Evolutionary conservation across 805 yeast genomes (phyloP).

Genomic region (Cyberlindnera xylosilytica): DNA sequence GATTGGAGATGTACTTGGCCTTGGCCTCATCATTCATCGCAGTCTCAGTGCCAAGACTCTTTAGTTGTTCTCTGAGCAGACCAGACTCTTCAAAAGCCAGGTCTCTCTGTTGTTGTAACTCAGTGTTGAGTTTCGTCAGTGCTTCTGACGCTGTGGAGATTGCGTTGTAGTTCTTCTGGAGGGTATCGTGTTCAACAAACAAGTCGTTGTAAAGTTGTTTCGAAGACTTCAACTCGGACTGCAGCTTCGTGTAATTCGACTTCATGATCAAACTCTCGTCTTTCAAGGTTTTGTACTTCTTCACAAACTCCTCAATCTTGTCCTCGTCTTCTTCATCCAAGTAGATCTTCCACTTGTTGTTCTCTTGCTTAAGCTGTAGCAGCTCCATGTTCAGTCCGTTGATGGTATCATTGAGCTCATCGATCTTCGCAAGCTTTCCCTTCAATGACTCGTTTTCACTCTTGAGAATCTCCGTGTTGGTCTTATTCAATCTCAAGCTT

Average conservation of each 20-base stretch:
- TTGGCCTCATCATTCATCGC: slow-evolving; percentile 22
- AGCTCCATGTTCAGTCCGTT: slow-evolving; percentile 50
- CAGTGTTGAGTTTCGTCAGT: slow-evolving; percentile 33
- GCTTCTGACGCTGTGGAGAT: slow-evolving; percentile 27
- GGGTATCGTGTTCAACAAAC: slow-evolving; percentile 36
- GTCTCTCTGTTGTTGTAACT: slow-evolving; percentile 48
- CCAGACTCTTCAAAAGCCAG: slow-evolving; percentile 58
- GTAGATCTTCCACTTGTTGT: slow-evolving; percentile 45
- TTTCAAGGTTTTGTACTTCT: slow-evolving; percentile 37
- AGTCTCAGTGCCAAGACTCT: slow-evolving; percentile 40
- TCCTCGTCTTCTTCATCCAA: slow-evolving; percentile 31
- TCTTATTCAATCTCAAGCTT: slow-evolving; percentile 43
- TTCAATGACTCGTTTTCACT: slow-evolving; percentile 49
- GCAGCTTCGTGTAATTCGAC: slow-evolving; percentile 29
- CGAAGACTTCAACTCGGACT: slow-evolving; percentile 26
- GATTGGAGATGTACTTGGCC: slow-evolving; percentile 19
- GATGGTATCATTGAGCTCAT: slow-evolving; percentile 41
- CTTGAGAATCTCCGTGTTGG: slow-evolving; percentile 47
- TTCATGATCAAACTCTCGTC: slow-evolving; percentile 37
- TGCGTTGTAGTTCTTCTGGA: slow-evolving; percentile 26
- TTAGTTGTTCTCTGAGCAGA: slow-evolving; percentile 53
- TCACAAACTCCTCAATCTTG: slow-evolving; percentile 36
- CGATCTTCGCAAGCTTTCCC: slow-evolving; percentile 37
- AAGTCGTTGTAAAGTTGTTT: slow-evolving; percentile 32
- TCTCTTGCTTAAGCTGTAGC: slow-evolving; percentile 43